A percentile compares a stretch with the other conserved stretches of the same genome.
Conservation (phyloP, 805 yeast species). For the Candida ipomoeae region DNA sequence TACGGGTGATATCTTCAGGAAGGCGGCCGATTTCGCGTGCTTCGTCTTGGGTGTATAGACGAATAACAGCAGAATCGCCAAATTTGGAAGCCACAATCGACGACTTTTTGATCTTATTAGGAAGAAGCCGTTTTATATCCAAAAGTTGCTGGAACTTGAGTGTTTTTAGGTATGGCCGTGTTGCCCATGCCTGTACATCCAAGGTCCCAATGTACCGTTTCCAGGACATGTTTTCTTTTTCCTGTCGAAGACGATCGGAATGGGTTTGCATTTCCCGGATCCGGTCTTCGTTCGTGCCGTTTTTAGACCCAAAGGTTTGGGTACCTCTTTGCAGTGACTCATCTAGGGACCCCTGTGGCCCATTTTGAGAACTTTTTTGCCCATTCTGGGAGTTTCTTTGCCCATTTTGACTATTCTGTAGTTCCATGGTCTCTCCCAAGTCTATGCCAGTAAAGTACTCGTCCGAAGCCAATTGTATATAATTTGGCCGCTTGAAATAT, state of each 20-base stretch:
- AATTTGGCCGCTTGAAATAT: constrained; percentile 18
- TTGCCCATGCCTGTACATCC: constrained; percentile 65
- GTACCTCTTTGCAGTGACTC: too few species aligned
- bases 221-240: constrained; percentile 21
- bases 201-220: constrained; percentile 54
- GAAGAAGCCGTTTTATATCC: constrained; percentile 33
- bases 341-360: too few species aligned
- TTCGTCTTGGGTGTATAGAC: constrained; percentile 25
- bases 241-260: constrained; percentile 8
- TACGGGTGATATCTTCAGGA: constrained; percentile 63
- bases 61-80: constrained; percentile 30
- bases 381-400: too few species aligned
- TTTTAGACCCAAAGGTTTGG: neutral
- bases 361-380: too few species aligned
- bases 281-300: constrained; percentile 1
- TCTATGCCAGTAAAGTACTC: constrained; percentile 15
- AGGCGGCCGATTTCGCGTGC: constrained; percentile 70
- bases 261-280: constrained; percentile 11
- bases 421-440: neutral
- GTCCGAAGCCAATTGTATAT: constrained; percentile 16
- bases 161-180: constrained; percentile 54
- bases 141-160: constrained; percentile 44
- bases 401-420: too few species aligned
- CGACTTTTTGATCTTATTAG: constrained; percentile 19
- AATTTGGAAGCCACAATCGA: constrained; percentile 17